Base-by-base conservation (phyloP, 306 rosid species). In the Prunus padus region DNA sequence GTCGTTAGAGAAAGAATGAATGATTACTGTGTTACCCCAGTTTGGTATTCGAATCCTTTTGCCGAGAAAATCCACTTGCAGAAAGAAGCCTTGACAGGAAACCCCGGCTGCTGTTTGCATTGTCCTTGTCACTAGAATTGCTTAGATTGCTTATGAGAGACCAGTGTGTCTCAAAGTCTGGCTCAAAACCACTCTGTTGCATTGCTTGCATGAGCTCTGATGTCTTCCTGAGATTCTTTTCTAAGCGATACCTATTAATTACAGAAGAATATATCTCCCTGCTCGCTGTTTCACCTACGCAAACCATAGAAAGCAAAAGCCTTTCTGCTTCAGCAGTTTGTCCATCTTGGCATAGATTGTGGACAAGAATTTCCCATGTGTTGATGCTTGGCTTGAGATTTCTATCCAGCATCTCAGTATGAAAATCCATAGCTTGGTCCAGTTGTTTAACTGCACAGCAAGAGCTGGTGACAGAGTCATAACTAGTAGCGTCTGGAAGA, bases 161-260 rank as follows among this genome's bases (percentile, higher is more conserved):
- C 98, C 97, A 92, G 63, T 95, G 98, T 47, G 84, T 86, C 71
- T 95, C 90, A 73, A 95, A 95, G 79, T 95, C 97, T 66, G 97
- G 96, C 76, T 89, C 87, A 74, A 85, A 82, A 46, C 97, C 98
- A 30, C 81, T 80, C 66, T 77, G 80, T 77, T 92, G 97, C 98
- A 95, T 92, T 70, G 83, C 87, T 80, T 81, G 86, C 91, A 95
- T 76, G 25, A 91, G 82, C 85, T 82, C 87, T 3, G 92, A 89
- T 26, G 87, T 91, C 88, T 87, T 92, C 66, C 59, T 70, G 47
- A 87, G 85, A 86, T 92, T 86, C 71, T 87, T 89, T 74, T 86
- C 89, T 2, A 18, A 44, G 71, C 76, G 89, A 76, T 85, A 92
- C 71, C 76, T 72, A 75, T 84, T 84, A 66, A 89, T 84, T 40